Base-by-base conservation (phyloP, 2,329 filamentous ascomycete species). In the Celoporthe dispersa region DNA sequence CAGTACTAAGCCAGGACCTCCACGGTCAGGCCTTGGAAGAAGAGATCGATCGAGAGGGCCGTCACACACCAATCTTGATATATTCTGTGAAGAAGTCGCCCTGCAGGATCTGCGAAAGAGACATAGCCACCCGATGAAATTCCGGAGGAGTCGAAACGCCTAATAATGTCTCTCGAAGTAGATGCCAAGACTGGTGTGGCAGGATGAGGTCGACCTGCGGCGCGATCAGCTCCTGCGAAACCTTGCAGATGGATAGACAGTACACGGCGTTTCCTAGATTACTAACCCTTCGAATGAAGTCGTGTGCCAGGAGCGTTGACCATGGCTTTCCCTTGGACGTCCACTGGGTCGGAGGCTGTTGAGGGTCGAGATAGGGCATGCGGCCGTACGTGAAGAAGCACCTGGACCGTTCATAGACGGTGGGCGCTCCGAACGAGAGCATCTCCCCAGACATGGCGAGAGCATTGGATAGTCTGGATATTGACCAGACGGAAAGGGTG, bases 81-180 rank as follows among this genome's bases (percentile, higher is more conserved):
- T 97, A 94, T 59, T 90, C 84, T n/a, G 88, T 91, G 76, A 97
- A 94, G 75, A 98, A 97, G 0, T 90, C 87, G 1, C 88, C 88
- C 44, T 91, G 85, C 0, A 98, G 78, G 6, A 98, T 77, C 70
- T 93, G 89, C 11, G 85, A 86, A 12, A 97, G 84, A 3, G 88
- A 88, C 86, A 97, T 90, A 74, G 88, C 87, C 2, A 97, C 88
- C 71, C 88, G 87, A 41, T 87, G 87, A 83, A 93, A 97, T 16
- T 75, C 73, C 1, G 86, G 84, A 6, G 85, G 84, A 5, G 75
- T 75, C 16, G 74, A 74, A 3, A 75, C 66, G 19, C 76, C 76
- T 9, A 85, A 78, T 22, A 94, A 76, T 72, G 86, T 85, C 41
- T 84, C 77, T 74, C 83, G 83, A 3, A 92, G 81, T 25, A 84